These are phyloP conservation scores for Boletellus dicymbophilus DNA, from an alignment of 1,284 basidiomycete genomes.

Conservation along the genomic window DNA sequence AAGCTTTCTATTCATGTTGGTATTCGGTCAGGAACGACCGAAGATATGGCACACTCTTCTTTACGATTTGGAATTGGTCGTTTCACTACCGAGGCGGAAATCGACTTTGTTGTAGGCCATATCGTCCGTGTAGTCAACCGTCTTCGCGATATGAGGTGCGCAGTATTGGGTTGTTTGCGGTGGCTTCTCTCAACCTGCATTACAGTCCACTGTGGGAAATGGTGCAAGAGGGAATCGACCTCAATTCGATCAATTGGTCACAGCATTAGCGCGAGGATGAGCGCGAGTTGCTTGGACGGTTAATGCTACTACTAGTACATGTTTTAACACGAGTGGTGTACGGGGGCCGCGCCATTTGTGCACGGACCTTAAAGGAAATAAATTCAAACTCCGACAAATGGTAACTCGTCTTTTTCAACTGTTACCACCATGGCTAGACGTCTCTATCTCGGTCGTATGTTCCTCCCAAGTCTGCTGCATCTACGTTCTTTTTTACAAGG, in stretches of 20 bases:
- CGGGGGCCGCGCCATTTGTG: constrained; percentile 20
- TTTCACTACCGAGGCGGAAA: constrained; percentile 97
- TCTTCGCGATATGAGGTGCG: constrained; percentile 69
- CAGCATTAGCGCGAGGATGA: constrained; percentile 46
- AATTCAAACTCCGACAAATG: constrained; percentile 40
- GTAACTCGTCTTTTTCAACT: constrained; percentile 36
- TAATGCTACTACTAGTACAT: not conserved
- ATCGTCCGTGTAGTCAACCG: constrained; percentile 84
- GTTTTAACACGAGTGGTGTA: constrained; percentile 7
- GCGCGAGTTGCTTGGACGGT: too few species aligned
- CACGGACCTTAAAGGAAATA: constrained; percentile 39
- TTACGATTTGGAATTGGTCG: constrained; percentile 97
- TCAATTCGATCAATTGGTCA: constrained; percentile 92
- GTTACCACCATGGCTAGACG: constrained; percentile 73
- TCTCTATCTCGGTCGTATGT: constrained; percentile 81
- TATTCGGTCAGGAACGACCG: constrained; percentile 72
- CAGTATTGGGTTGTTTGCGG: not conserved
- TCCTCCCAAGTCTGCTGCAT: constrained; percentile 4
- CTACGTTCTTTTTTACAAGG: not conserved
- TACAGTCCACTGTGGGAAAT: constrained; percentile 93
- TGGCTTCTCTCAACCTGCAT: constrained; percentile 11
- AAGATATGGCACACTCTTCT: constrained; percentile 99
- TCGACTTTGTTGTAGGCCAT: constrained; percentile 93
- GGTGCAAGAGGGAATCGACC: constrained; percentile 97
- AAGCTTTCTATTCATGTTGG: constrained; percentile 1